phyloP scores from a whole-genome alignment of 805 yeast genomes.

The Saccharomyces jurei region DNA sequence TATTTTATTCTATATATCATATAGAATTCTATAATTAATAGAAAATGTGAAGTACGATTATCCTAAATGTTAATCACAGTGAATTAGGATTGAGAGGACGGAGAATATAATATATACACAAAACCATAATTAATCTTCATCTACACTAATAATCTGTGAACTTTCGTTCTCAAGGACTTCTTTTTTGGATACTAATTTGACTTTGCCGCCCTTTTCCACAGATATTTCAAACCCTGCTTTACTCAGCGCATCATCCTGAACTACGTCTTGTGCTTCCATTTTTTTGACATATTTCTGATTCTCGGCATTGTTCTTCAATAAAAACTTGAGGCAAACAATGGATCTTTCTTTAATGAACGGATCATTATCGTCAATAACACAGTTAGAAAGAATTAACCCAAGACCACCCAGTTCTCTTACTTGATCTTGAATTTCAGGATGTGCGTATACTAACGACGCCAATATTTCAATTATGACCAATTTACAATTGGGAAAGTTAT shows the following conservation, averaged over 20 bases:
- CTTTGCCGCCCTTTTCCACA: constrained; percentile 57
- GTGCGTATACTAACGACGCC: constrained; percentile 46
- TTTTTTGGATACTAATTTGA: constrained; percentile 38
- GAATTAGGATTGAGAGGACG: neutral
- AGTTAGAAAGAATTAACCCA: constrained; percentile 64
- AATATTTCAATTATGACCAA: constrained; percentile 59
- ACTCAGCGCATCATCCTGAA: constrained; percentile 48
- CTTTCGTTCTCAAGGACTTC: neutral
- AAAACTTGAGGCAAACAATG: constrained; percentile 65
- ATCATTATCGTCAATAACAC: constrained; percentile 80
- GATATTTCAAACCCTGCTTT: constrained; percentile 75
- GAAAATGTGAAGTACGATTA: neutral
- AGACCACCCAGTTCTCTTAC: constrained; percentile 61
- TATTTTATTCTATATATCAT: neutral
- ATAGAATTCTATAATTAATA: constrained; percentile 2
- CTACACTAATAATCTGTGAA: neutral
- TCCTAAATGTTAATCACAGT: neutral
- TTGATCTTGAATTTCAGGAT: constrained; percentile 54
- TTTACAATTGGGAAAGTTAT: constrained; percentile 56
- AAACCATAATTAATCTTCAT: neutral
- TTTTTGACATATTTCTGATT: constrained; percentile 73
- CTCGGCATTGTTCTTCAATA: constrained; percentile 51
- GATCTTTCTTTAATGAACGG: constrained; percentile 83
- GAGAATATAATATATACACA: neutral
- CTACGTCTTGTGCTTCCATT: constrained; percentile 66